Percentiles rank a stretch among this genome's conserved stretches.
Evolutionary conservation across 2,329 filamentous ascomycete species (phyloP).

Genomic region (Diplodia intermedia): DNA sequence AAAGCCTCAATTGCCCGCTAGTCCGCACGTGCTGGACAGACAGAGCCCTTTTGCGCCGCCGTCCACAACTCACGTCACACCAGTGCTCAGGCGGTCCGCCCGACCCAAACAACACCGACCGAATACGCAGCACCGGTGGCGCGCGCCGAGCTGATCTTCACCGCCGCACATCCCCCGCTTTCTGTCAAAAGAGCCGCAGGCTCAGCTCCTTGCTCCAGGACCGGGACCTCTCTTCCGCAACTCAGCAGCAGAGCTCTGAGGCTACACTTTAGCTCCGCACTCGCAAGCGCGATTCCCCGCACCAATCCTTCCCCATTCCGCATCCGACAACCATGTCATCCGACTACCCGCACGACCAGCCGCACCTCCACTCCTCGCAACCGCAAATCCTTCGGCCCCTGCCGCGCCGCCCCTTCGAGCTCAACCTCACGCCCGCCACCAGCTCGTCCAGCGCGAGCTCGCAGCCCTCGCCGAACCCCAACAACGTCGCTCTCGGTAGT

Average conservation of each 20-base stretch:
- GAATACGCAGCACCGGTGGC: conserved; percentile 5
- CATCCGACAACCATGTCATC: conserved; percentile 8
- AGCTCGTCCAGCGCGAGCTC: conserved; percentile 36
- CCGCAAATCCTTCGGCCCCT: conserved; percentile 49
- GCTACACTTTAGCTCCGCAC: not conserved
- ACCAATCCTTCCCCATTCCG: conserved; percentile 1
- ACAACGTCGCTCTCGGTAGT: not conserved
- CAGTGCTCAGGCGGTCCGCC: not conserved
- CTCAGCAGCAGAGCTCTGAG: not conserved
- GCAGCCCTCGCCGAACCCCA: conserved; percentile 38
- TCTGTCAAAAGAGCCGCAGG: conserved; percentile 11
- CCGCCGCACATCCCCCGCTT: conserved; percentile 25
- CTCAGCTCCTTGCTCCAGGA: not conserved
- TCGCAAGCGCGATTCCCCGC: not conserved
- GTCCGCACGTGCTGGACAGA: conserved; percentile 15
- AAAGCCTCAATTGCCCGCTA: conserved; percentile 28
- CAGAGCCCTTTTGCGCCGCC: conserved; percentile 1
- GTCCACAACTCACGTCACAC: conserved; percentile 21
- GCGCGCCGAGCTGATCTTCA: conserved; percentile 20
- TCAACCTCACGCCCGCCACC: conserved; percentile 23
- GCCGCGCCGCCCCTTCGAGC: conserved; percentile 46
- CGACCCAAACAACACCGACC: conserved; percentile 19
- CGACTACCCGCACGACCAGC: conserved; percentile 7
- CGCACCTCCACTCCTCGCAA: conserved; percentile 16
- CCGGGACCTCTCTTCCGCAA: not conserved